Conservation (phyloP, 2,329 filamentous ascomycete genomes). For the Rhynchosporium graminicola region DNA sequence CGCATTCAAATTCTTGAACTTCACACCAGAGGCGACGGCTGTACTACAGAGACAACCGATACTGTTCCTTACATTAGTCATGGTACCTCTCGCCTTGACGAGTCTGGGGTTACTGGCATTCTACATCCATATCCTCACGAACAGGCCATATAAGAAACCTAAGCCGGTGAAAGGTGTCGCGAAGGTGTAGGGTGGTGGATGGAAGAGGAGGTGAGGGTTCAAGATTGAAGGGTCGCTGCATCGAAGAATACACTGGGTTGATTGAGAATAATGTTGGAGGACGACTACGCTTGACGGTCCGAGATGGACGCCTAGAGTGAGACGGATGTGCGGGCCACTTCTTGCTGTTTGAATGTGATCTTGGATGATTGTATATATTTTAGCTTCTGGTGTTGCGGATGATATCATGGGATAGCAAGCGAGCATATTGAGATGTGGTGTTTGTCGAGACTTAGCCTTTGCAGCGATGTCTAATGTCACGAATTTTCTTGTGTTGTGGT, state of each 20-base stretch:
- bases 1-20: slow-evolving; percentile 40
- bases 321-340: slow-evolving; percentile 17
- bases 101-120: slow-evolving; percentile 31
- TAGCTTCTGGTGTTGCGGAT: neutral
- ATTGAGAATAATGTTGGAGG: neutral
- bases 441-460: slow-evolving; percentile 5
- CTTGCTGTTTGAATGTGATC: slow-evolving; percentile 9
- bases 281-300: slow-evolving; percentile 15
- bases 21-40: slow-evolving; percentile 39
- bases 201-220: neutral
- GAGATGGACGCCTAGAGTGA: slow-evolving; percentile 17
- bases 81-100: slow-evolving; percentile 29
- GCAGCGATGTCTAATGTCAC: slow-evolving; percentile 8
- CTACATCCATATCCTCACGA: slow-evolving; percentile 38
- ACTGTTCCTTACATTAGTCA: slow-evolving; percentile 34
- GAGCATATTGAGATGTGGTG: slow-evolving; percentile 6
- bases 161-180: slow-evolving; percentile 33
- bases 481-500: no score
- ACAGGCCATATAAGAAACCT: slow-evolving; percentile 38
- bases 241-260: neutral
- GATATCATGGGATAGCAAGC: slow-evolving; percentile 10
- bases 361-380: slow-evolving; percentile 15
- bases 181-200: slow-evolving; percentile 25
- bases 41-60: slow-evolving; percentile 36
- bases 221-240: neutral